Conservation (phyloP, 2,329 filamentous ascomycete species). For the Fusarium ambrosium region DNA sequence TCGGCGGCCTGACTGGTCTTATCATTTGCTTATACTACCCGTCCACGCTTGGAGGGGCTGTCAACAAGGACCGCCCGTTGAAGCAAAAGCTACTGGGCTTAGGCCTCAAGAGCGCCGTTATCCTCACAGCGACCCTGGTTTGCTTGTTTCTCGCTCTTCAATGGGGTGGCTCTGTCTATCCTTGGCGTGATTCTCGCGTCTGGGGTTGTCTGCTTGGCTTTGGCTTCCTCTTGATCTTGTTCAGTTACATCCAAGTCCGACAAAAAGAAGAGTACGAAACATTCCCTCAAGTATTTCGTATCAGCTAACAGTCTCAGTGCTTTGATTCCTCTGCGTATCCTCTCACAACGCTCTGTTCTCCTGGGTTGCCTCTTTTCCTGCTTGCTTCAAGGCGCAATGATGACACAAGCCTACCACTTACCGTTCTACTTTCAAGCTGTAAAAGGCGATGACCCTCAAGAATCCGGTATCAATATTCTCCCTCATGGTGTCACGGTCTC, state of each 20-base stretch:
- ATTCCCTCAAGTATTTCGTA: rapidly evolving
- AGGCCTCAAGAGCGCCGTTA: slow-evolving; percentile 29
- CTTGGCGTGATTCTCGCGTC: slow-evolving; percentile 41
- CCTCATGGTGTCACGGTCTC: slow-evolving; percentile 35
- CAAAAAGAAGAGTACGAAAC: slow-evolving; percentile 30
- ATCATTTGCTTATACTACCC: slow-evolving; percentile 31
- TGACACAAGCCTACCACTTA: slow-evolving; percentile 36
- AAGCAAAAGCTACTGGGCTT: slow-evolving; percentile 21
- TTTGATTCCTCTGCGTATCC: slow-evolving; percentile 30
- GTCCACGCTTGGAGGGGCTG: slow-evolving; percentile 16
- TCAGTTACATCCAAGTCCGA: slow-evolving; percentile 23
- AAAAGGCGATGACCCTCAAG: slow-evolving; percentile 21
- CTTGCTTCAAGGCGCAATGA: slow-evolving; percentile 40
- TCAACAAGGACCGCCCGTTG: neutral
- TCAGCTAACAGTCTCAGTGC: slow-evolving; percentile 15
- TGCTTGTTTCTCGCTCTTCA: slow-evolving; percentile 43
- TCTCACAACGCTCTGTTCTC: slow-evolving; percentile 30
- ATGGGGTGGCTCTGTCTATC: slow-evolving; percentile 40
- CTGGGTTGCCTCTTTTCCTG: slow-evolving; percentile 35
- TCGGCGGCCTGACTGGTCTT: slow-evolving; percentile 22
- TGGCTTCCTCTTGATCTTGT: slow-evolving; percentile 27
- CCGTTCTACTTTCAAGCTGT: slow-evolving; percentile 46
- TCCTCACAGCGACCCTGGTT: slow-evolving; percentile 22
- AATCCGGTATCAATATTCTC: slow-evolving; percentile 36
- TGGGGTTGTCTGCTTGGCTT: slow-evolving; percentile 42